A percentile compares a stretch with the other conserved stretches of the same genome.
These are phyloP conservation scores for Fraxinus nigra DNA, from an alignment of 305 asterid species.

Conservation along the genomic window DNA sequence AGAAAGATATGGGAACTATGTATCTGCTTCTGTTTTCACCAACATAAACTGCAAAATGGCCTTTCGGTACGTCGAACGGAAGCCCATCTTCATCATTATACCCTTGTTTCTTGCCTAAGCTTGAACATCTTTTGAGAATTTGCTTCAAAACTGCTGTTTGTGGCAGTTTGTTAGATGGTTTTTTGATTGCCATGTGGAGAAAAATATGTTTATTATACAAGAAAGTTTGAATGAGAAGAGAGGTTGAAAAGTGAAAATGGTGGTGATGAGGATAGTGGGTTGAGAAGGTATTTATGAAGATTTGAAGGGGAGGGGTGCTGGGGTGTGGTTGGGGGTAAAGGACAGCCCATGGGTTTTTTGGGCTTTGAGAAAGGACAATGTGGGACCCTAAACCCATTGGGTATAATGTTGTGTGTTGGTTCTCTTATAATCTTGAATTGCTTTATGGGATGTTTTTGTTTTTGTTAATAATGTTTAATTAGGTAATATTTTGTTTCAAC, in stretches of 20 bases:
- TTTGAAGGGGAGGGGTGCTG: background rate
- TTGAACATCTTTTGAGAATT: slow-evolving; percentile 62
- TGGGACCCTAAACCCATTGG: slow-evolving; percentile 35
- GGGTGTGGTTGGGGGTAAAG: slow-evolving; percentile 25
- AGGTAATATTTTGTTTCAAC: background rate
- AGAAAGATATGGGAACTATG: slow-evolving; percentile 65
- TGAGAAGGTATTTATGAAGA: slow-evolving; percentile 47
- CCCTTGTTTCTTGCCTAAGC: slow-evolving; percentile 52
- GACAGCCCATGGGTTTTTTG: slow-evolving; percentile 44
- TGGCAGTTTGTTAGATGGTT: slow-evolving; percentile 34
- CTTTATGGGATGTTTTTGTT: background rate
- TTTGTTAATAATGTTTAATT: background rate
- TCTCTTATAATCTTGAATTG: slow-evolving; percentile 9
- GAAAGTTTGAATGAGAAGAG: background rate
- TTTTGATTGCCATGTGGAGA: slow-evolving; percentile 33
- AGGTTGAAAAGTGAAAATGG: slow-evolving; percentile 16
- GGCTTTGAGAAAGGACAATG: slow-evolving; percentile 45
- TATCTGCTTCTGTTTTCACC: slow-evolving; percentile 64
- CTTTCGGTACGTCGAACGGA: slow-evolving; percentile 74
- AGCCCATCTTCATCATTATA: slow-evolving; percentile 39
- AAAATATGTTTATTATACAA: background rate
- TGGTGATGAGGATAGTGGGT: slow-evolving; percentile 28
- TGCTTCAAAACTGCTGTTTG: slow-evolving; percentile 58
- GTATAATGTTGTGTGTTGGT: slow-evolving; percentile 35
- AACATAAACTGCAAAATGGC: slow-evolving; percentile 77